Conservation (phyloP, 441 rosid genomes). For the Euphorbia corollata region DNA sequence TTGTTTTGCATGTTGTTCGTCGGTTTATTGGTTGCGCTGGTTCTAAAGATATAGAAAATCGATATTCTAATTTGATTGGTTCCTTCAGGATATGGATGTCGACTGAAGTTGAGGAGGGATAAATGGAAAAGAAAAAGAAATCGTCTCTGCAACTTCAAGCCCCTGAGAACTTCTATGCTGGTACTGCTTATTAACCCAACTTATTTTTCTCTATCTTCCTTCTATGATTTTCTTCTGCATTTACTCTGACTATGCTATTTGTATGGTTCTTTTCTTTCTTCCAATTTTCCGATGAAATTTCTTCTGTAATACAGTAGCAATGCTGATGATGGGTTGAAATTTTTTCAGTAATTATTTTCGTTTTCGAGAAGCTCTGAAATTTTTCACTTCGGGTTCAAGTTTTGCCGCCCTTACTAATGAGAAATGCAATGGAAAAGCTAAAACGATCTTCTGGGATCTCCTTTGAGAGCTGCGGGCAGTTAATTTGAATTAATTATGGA, state of each 20-base stretch:
- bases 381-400: background rate
- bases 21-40: background rate
- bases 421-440: background rate
- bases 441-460: background rate
- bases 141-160: slow-evolving; percentile 59
- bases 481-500: background rate
- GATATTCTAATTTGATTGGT: too few species aligned
- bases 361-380: background rate
- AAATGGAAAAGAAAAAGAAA: slow-evolving; percentile 57
- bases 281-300: background rate
- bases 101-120: slow-evolving; percentile 13
- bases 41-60: background rate
- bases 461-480: background rate
- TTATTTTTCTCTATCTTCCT: background rate
- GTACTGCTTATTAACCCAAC: slow-evolving; percentile 23
- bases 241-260: background rate
- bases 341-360: background rate
- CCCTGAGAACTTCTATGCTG: slow-evolving; percentile 55
- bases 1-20: background rate
- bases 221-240: background rate
- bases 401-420: background rate
- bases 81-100: slow-evolving; percentile 23
- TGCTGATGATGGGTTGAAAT: background rate
- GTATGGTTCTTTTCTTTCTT: background rate
- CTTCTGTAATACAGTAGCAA: background rate